Evolutionary conservation across 371 early-diverging fungal genomes (phyloP).

Genomic region (Mortierella sp.): DNA sequence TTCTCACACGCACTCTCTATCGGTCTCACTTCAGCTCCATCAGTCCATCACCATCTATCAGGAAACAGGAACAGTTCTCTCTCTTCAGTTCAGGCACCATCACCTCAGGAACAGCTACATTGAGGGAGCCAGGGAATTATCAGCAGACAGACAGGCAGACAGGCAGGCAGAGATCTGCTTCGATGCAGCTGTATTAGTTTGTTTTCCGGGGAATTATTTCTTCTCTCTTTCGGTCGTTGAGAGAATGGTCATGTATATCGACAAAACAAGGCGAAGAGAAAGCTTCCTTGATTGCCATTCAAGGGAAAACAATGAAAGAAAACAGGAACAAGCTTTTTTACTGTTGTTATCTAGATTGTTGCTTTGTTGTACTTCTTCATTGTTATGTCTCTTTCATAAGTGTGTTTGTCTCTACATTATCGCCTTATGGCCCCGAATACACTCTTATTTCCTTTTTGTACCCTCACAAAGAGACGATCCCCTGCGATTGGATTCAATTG

Average conservation of each 20-base stretch:
- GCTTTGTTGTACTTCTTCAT: neutral
- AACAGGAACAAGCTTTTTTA: neutral
- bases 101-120: neutral
- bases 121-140: neutral
- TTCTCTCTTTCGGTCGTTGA: neutral
- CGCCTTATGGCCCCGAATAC: neutral
- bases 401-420: neutral
- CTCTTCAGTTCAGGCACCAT: neutral
- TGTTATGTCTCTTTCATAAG: neutral
- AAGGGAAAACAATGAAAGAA: neutral
- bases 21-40: neutral
- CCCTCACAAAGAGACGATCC: neutral
- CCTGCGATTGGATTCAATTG: neutral
- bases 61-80: neutral
- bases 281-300: neutral
- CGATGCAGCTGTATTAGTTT: neutral
- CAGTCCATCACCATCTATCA: conserved; percentile 7
- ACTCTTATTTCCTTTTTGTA: neutral
- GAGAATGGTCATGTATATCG: neutral
- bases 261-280: neutral
- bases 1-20: neutral
- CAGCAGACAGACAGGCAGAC: neutral
- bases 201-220: neutral
- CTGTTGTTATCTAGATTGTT: no score
- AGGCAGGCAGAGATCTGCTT: neutral